Base-by-base conservation (phyloP, 306 rosid species). In the Vicia villosa region DNA sequence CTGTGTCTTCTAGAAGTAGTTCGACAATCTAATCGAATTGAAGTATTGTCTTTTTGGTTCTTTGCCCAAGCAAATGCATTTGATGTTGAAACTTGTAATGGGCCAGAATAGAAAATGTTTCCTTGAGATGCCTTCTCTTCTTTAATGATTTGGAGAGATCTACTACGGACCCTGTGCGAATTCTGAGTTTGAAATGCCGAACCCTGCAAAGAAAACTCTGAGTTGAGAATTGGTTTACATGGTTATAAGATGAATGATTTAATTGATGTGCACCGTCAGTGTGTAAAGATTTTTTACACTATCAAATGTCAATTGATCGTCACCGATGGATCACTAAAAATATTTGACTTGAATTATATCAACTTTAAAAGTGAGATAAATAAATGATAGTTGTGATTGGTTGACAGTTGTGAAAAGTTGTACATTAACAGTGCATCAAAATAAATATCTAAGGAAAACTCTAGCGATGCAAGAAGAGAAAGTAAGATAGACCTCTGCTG, bases 41-140 rank as follows among this genome's bases (percentile, higher is more conserved):
- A 74, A 49, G 81, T 40, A 5, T 88, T 92, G 22, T 89, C 98
- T 76, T 80, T 88, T 43, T 84, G 88, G 67, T 87, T 73, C 81
- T 84, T 93, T 17, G 94, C 96, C 98, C 97, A 93, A 20, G 98
- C 96, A 81, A 88, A 93, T 58, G 97, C 96, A 76, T 96, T 90
- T 67, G 97, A 90, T 45, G 94, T 85, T 32, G 98, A 90, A 78
- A 90, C 96, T 78, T 87, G 82, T 66, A 93, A 82, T 16, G 93
- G 97, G 56, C 96, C 96, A 26, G 98, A 86, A 73, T 79, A 84
- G 61, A 96, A 96, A 81, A 90, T 86, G 82, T 90, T 96, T 74
- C 91, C 98, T 74, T 88, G 98, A 69, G 98, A 93, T 59, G 93
- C 88, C 32, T 68, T 88, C 34, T 61, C 89, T 61, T 82, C 89